Conservation (phyloP, 345 rosid genomes). For the Lepidium sativum region DNA sequence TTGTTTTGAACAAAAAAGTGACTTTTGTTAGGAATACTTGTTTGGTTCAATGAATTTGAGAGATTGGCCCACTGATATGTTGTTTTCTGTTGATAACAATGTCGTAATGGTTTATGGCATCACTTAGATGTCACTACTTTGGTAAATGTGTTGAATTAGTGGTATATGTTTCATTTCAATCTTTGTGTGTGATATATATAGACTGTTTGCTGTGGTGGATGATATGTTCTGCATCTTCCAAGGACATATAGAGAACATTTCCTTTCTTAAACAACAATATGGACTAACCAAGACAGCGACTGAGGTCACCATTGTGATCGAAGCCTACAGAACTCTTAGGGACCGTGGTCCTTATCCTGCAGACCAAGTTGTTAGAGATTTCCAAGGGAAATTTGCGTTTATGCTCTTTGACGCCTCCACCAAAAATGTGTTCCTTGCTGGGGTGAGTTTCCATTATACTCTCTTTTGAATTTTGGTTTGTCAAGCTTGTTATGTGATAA, state of each 20-base stretch:
- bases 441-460: conserved; percentile 39
- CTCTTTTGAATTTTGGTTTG: background rate
- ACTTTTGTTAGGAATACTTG: background rate
- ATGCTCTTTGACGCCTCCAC: conserved; percentile 65
- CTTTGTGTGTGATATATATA: conserved; percentile 2
- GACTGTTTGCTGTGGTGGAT: conserved; percentile 84
- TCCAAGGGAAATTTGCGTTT: conserved; percentile 70
- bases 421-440: conserved; percentile 54
- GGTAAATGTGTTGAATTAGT: background rate
- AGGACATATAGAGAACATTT: conserved; percentile 87
- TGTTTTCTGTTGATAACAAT: background rate
- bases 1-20: background rate
- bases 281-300: conserved; percentile 82
- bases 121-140: background rate
- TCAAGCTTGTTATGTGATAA: background rate
- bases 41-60: background rate
- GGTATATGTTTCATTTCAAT: background rate
- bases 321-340: conserved; percentile 86
- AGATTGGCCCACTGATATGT: background rate
- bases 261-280: conserved; percentile 84
- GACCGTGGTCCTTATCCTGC: conserved; percentile 97
- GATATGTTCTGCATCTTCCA: conserved; percentile 93
- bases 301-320: conserved; percentile 79
- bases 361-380: conserved; percentile 84
- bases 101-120: too few species aligned